These are phyloP conservation scores for Cyclocybe aegerita DNA, from an alignment of 768 basidiomycete species.

Conservation along the genomic window DNA sequence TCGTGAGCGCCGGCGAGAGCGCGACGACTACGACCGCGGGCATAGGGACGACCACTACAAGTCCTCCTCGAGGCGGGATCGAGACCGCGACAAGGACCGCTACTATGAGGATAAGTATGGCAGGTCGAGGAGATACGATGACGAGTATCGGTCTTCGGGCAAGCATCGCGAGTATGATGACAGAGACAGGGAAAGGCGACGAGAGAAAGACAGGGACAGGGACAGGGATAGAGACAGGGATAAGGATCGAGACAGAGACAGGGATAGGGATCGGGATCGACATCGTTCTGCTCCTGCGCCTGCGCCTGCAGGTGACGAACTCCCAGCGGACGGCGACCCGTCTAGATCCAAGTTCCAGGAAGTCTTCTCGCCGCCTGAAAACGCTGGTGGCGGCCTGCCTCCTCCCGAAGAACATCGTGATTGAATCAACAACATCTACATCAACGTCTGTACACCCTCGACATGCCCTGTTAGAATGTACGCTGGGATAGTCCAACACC, in stretches of 20 bases:
- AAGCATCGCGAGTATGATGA: slow-evolving; percentile 14
- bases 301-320: slow-evolving; percentile 1
- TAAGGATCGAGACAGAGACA: slow-evolving; percentile 14
- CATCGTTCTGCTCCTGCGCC: slow-evolving; percentile 9
- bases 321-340: slow-evolving; percentile 10
- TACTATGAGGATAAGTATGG: slow-evolving; percentile 16
- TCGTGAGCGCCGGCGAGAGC: slow-evolving; percentile 6
- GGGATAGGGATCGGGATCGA: slow-evolving; percentile 12
- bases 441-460: too few relatives aligned
- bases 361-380: slow-evolving; percentile 24
- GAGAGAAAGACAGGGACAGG: slow-evolving; percentile 13
- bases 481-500: too few relatives aligned
- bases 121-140: slow-evolving; percentile 17
- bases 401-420: slow-evolving; percentile 7
- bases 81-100: slow-evolving; percentile 9
- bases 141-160: slow-evolving; percentile 17
- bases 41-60: slow-evolving; percentile 6
- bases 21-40: slow-evolving; percentile 12
- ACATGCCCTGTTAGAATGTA: too few relatives aligned
- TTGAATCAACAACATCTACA: too few relatives aligned
- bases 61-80: slow-evolving; percentile 1
- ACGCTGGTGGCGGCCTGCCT: slow-evolving; percentile 13
- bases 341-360: slow-evolving; percentile 26
- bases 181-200: slow-evolving; percentile 13
- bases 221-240: slow-evolving; percentile 16